These are phyloP conservation scores for Noccaea bulbosa DNA, from an alignment of 345 rosid species.

Conservation along the genomic window DNA sequence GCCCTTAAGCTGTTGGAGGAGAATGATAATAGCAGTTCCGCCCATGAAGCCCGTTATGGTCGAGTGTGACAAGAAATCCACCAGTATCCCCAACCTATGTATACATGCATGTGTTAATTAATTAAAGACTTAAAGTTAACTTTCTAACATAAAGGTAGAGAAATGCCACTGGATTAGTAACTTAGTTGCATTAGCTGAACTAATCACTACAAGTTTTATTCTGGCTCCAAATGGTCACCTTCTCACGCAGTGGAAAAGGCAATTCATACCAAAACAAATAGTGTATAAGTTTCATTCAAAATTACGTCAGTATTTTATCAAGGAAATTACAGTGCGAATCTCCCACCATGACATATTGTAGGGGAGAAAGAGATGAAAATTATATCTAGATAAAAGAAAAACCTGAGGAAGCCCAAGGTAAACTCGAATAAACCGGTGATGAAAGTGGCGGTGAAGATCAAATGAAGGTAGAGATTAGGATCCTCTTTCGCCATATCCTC, in stretches of 20 bases:
- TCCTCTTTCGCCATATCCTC: slow-evolving; percentile 47
- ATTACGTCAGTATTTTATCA: too few species aligned
- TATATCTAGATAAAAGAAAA: not conserved
- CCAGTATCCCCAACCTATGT: slow-evolving; percentile 74
- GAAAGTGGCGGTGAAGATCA: slow-evolving; percentile 74
- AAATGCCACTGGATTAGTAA: not conserved
- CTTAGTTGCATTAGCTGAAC: too few species aligned
- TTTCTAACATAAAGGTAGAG: not conserved
- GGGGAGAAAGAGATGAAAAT: not conserved
- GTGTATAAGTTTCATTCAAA: too few species aligned
- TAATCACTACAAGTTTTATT: too few species aligned
- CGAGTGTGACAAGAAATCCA: slow-evolving; percentile 89
- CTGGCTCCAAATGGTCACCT: too few species aligned
- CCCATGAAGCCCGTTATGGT: slow-evolving; percentile 95
- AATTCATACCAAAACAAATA: too few species aligned
- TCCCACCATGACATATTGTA: too few species aligned
- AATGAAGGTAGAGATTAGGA: slow-evolving; percentile 66
- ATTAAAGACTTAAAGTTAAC: not conserved
- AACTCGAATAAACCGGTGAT: slow-evolving; percentile 77
- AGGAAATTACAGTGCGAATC: too few species aligned
- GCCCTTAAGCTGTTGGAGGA: slow-evolving; percentile 84
- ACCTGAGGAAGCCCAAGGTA: slow-evolving; percentile 71
- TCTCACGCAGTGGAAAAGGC: too few species aligned
- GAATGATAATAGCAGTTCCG: slow-evolving; percentile 78
- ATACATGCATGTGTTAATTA: slow-evolving; percentile 4